Evolutionary conservation across 768 basidiomycete genomes (phyloP).

Genomic region (Podaxis rugospora): DNA sequence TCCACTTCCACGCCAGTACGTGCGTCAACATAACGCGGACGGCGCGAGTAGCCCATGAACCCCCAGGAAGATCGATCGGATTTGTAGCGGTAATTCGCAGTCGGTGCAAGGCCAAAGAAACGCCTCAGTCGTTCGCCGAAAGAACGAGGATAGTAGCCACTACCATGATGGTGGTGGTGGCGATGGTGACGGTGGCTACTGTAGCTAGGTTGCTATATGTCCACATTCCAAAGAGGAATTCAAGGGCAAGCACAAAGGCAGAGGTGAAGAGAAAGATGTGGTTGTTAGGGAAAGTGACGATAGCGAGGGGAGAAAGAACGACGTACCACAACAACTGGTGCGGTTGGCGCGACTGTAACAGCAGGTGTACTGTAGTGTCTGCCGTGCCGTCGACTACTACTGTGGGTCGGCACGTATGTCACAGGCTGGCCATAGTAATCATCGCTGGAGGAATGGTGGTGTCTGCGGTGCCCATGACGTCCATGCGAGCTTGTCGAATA

Average conservation of each 20-base stretch:
- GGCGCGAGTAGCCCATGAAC: conserved; percentile 48
- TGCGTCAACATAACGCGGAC: conserved; percentile 46
- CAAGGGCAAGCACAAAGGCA: conserved; percentile 6
- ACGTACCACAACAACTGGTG: conserved; percentile 3
- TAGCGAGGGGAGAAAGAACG: not conserved
- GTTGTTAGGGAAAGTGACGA: not conserved
- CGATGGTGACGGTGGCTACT: conserved; percentile 22
- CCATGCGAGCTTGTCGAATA: not conserved
- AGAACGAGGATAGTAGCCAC: conserved; percentile 2
- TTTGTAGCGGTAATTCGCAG: conserved; percentile 35
- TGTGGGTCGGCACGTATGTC: conserved; percentile 5
- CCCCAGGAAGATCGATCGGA: conserved; percentile 47
- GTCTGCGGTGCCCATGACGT: not conserved
- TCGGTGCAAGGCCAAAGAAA: conserved; percentile 48
- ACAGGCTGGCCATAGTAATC: not conserved
- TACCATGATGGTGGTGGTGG: conserved; percentile 15
- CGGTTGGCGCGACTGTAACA: not conserved
- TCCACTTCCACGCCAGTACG: conserved; percentile 50
- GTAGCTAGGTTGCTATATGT: conserved; percentile 1
- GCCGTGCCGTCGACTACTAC: conserved; percentile 5
- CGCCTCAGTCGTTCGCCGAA: conserved; percentile 45
- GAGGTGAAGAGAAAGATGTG: not conserved
- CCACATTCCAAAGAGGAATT: not conserved
- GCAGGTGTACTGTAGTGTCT: conserved; percentile 3
- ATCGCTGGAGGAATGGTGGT: not conserved